phyloP scores from a whole-genome alignment of 129 eudicot genomes.

The Daucus carota region DH1_v3.0 NC_030388.2:18578501-18579000 shows the following conservation, averaged over 20 bases:
- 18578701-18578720: slow-evolving; percentile 3
- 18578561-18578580: no score
- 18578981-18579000: no score
- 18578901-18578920: no score
- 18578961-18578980: no score
- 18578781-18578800: slow-evolving; percentile 34
- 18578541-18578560: no score
- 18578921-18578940: no score
- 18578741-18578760: slow-evolving; percentile 37
- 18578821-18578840: slow-evolving; percentile 44
- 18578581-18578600: no score
- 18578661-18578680: slow-evolving; percentile 7
- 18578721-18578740: slow-evolving; percentile 15
- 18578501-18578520: no score
- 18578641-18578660: background rate
- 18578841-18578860: background rate
- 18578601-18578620: background rate
- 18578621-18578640: background rate
- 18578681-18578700: background rate
- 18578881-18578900: no score
- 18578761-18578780: slow-evolving; percentile 38
- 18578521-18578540: no score
- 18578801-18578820: slow-evolving; percentile 38
- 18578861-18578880: background rate
- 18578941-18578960: no score